Evolutionary conservation across 306 rosid species (phyloP).

Genomic region (Alnus rubra): DNA sequence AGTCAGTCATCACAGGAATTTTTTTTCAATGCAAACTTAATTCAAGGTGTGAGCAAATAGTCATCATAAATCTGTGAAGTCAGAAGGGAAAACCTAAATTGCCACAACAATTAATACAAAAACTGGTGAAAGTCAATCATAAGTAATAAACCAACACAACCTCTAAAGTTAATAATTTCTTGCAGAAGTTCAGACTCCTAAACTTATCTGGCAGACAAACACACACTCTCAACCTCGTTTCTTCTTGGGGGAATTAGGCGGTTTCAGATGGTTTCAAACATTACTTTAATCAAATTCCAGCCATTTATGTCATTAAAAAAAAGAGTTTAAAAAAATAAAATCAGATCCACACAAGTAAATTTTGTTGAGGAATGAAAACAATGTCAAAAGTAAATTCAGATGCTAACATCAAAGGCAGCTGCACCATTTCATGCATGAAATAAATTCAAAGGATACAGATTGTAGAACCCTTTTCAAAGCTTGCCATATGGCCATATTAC

Average conservation of each 20-base stretch:
- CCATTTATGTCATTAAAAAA: no score
- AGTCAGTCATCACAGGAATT: background rate
- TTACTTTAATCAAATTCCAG: no score
- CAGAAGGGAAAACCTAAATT: background rate
- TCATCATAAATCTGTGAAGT: background rate
- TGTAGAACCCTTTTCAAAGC: background rate
- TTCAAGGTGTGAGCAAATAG: background rate
- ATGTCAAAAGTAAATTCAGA: background rate
- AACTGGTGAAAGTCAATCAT: background rate
- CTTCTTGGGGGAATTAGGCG: no score
- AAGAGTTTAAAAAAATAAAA: no score
- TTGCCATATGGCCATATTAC: background rate
- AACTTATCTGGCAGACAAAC: background rate
- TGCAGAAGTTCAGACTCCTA: background rate
- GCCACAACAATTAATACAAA: background rate
- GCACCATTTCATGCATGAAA: background rate
- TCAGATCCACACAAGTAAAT: no score
- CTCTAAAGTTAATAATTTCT: background rate
- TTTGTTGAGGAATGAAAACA: background rate
- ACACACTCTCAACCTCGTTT: background rate
- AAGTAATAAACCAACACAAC: background rate
- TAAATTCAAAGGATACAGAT: background rate
- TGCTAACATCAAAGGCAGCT: background rate
- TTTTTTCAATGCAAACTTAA: background rate
- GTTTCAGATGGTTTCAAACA: no score